These are phyloP conservation scores for Myxozyma nipponensis DNA, from an alignment of 805 yeast genomes.

Conservation along the genomic window DNA sequence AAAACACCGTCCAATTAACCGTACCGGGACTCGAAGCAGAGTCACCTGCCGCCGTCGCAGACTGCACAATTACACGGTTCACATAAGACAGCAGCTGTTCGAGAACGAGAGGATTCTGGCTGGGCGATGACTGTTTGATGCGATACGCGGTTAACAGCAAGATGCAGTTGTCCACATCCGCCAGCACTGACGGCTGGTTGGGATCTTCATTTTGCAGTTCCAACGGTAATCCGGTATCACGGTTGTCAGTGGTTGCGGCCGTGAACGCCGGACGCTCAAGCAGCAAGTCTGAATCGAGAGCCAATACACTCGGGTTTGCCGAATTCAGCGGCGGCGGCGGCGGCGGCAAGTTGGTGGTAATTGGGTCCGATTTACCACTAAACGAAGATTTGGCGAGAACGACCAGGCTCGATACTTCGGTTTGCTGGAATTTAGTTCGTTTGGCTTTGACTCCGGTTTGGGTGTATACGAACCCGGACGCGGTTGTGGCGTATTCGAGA, in stretches of 20 bases:
- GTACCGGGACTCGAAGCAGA: conserved; percentile 15
- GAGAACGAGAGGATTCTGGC: conserved; percentile 58
- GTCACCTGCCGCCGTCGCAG: conserved; percentile 36
- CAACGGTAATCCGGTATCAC: conserved; percentile 34
- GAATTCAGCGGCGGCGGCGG: conserved; percentile 25
- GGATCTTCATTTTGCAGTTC: conserved; percentile 52
- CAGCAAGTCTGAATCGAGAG: conserved; percentile 60
- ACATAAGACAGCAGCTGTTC: conserved; percentile 81
- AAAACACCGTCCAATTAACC: conserved; percentile 72
- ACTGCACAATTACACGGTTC: conserved; percentile 60
- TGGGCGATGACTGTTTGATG: conserved; percentile 65
- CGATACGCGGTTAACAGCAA: conserved; percentile 63
- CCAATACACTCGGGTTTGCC: conserved; percentile 6
- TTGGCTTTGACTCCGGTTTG: conserved; percentile 87
- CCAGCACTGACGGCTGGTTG: conserved; percentile 70
- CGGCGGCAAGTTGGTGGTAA: background rate
- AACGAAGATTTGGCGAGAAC: conserved; percentile 55
- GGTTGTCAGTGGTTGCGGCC: conserved; percentile 40
- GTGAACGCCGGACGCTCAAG: conserved; percentile 66
- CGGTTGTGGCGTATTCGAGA: conserved; percentile 34
- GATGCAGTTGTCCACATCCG: conserved; percentile 69
- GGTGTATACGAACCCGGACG: conserved; percentile 48
- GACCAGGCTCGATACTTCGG: conserved; percentile 67
- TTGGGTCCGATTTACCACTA: background rate
- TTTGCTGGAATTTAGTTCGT: conserved; percentile 76